Base-by-base conservation (phyloP, 257 asterid species). In the Lycium ferocissimum region DNA sequence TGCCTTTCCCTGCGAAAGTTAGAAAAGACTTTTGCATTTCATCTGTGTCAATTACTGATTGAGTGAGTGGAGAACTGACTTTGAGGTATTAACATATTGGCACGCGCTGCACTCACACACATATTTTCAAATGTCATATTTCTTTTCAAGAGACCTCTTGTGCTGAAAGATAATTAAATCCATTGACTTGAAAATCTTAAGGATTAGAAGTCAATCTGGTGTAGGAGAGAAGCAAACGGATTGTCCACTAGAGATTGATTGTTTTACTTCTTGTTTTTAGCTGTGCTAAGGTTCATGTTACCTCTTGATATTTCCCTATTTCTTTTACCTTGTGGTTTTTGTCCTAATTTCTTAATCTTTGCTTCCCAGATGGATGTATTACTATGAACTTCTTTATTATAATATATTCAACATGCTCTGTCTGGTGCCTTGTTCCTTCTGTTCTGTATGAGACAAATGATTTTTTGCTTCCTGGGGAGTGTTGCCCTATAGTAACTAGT, bases 361-460 rank as follows among this genome's bases (percentile, higher is more conserved):
- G 58, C 45, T 72, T 7, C 45, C 57, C 10, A 7, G 43, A 43
- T 1, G 18, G 17, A 72, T 72, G 80, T 10, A 18, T 45, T 45
- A 10, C 58, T 45, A 45, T n/a, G 80, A 72, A 72, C 80, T 18
- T 43, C 53, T 45, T 72, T n/a, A 45, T 43, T 11, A 26, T 26
- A 26, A 26, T 43, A 72, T 45, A 72, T 72, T 58, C 54, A 43
- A n/a, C 38, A 45, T 72, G 80, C 38, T 72, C 57, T 10, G 58
- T 58, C 75, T 67, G 75, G 75, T 67, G 49, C 75, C 80, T 45
- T 45, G 15, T 72, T 45, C 58, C 80, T n/a, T 45, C 17, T 71
- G 8, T 40, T 71, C 17, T 45, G 10, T 49, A n/a, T 45, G 37
- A 72, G 58, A 45, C 35, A 43, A 10, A 17, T 71, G 57, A 5